Evolutionary conservation across 179 eudicot genomes (phyloP).

Genomic region (Beta corolliflora): DNA sequence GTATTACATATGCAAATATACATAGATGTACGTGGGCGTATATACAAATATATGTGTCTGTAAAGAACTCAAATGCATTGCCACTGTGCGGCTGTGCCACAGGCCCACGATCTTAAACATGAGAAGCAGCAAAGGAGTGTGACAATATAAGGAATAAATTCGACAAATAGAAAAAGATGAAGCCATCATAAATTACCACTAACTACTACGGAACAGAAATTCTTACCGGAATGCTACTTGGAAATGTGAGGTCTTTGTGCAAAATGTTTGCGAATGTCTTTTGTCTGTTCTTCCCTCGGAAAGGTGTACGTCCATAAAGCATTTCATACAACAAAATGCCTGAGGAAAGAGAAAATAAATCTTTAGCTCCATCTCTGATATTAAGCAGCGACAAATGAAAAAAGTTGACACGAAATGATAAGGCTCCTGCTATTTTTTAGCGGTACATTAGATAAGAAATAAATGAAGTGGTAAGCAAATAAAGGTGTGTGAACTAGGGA

Average conservation of each 20-base stretch:
- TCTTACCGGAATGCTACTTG: conserved; percentile 89
- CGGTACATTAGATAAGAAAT: not conserved
- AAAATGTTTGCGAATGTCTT: conserved; percentile 90
- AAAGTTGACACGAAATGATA: not conserved
- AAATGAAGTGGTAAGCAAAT: not conserved
- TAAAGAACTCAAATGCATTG: not conserved
- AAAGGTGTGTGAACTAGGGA: not conserved
- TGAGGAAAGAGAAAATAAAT: conserved; percentile 26
- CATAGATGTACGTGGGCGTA: too few relatives aligned
- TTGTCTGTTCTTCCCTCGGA: conserved; percentile 94
- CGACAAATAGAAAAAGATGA: not conserved
- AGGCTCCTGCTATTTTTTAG: not conserved
- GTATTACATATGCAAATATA: too few relatives aligned
- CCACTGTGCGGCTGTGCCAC: not conserved
- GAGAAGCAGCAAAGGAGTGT: not conserved
- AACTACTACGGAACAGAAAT: conserved; percentile 2
- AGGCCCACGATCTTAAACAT: not conserved
- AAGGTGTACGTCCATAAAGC: conserved; percentile 99
- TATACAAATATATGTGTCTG: not conserved
- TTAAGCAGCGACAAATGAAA: not conserved
- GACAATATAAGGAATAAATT: not conserved
- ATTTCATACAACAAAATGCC: conserved; percentile 91
- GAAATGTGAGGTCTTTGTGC: conserved; percentile 94
- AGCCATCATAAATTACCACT: not conserved
- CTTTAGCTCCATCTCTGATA: not conserved